These are phyloP conservation scores for Aspergillus tamarii DNA, from an alignment of 2,329 filamentous ascomycete species.

Conservation along the genomic window DNA sequence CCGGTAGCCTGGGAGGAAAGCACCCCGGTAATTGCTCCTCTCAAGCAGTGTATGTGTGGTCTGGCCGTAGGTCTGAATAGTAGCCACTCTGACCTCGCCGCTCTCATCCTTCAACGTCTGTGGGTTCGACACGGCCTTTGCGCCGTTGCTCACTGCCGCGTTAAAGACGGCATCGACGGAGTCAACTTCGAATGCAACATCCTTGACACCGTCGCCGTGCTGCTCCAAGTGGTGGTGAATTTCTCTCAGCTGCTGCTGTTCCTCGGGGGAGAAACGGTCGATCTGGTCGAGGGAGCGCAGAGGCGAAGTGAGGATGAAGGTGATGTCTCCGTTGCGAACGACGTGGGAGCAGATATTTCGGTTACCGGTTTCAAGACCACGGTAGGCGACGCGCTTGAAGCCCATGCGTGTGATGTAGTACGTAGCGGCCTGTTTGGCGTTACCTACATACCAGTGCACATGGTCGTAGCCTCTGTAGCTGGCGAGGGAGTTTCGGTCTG, in stretches of 20 bases:
- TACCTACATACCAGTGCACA: slow-evolving; percentile 94
- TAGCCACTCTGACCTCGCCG: slow-evolving; percentile 72
- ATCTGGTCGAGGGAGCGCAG: slow-evolving; percentile 66
- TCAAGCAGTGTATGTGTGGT: slow-evolving; percentile 92
- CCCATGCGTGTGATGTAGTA: slow-evolving; percentile 89
- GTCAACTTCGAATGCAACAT: slow-evolving; percentile 94
- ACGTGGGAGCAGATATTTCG: slow-evolving; percentile 83
- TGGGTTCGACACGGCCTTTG: slow-evolving; percentile 45
- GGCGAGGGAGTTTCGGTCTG: slow-evolving; percentile 29
- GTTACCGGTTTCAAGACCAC: slow-evolving; percentile 84
- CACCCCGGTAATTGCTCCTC: slow-evolving; percentile 68
- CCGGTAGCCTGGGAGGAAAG: slow-evolving; percentile 83
- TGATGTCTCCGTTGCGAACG: slow-evolving; percentile 46
- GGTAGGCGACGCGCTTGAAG: slow-evolving; percentile 80
- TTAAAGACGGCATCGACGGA: slow-evolving; percentile 78
- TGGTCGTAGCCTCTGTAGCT: slow-evolving; percentile 82
- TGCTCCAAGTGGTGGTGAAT: slow-evolving; percentile 82
- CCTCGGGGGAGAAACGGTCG: slow-evolving; percentile 58
- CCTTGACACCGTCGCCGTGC: slow-evolving; percentile 92
- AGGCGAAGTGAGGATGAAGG: slow-evolving; percentile 47
- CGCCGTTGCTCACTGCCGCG: slow-evolving; percentile 64
- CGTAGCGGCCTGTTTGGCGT: slow-evolving; percentile 90
- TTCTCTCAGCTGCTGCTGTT: slow-evolving; percentile 68
- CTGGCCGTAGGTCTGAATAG: slow-evolving; percentile 90
- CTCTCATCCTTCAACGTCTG: slow-evolving; percentile 64